These are phyloP conservation scores for Sporothrix brunneoviolacea DNA, from an alignment of 2,329 filamentous ascomycete genomes.

Conservation along the genomic window DNA sequence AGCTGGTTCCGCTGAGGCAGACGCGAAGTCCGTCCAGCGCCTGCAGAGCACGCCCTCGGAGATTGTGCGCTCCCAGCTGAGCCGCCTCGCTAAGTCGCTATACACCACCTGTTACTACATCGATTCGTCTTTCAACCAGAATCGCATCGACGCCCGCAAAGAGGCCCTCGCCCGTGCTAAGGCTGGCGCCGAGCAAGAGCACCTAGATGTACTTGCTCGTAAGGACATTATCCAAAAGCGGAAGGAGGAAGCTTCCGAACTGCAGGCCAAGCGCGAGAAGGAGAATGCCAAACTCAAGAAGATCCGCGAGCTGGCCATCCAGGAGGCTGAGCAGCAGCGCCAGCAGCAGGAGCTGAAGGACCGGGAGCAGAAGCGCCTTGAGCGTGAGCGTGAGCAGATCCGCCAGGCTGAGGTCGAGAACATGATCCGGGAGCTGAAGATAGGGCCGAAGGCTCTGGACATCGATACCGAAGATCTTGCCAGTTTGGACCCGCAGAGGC, in stretches of 20 bases:
- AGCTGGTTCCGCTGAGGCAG: conserved; percentile 80
- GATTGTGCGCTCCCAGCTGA: conserved; percentile 92
- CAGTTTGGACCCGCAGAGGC: conserved; percentile 78
- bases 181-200: conserved; percentile 86
- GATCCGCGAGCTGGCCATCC: conserved; percentile 76
- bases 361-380: conserved; percentile 77
- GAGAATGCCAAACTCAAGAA: conserved; percentile 87
- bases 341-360: conserved; percentile 89
- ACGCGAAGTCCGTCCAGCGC: conserved; percentile 79
- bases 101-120: conserved; percentile 95
- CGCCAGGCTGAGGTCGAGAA: conserved; percentile 91
- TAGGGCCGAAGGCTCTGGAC: conserved; percentile 66
- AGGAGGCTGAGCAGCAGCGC: conserved; percentile 83
- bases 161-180: conserved; percentile 74
- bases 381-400: conserved; percentile 82
- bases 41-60: conserved; percentile 97
- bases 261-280: conserved; percentile 80
- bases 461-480: conserved; percentile 78
- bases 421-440: conserved; percentile 85
- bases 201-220: conserved; percentile 74
- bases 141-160: conserved; percentile 70
- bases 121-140: conserved; percentile 80
- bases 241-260: conserved; percentile 89
- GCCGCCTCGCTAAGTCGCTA: conserved; percentile 81
- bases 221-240: conserved; percentile 92